Percentiles rank a stretch among this genome's conserved stretches.
phyloP scores from a whole-genome alignment of 148 eudicot genomes.

The Rhododendron henanense region DNA sequence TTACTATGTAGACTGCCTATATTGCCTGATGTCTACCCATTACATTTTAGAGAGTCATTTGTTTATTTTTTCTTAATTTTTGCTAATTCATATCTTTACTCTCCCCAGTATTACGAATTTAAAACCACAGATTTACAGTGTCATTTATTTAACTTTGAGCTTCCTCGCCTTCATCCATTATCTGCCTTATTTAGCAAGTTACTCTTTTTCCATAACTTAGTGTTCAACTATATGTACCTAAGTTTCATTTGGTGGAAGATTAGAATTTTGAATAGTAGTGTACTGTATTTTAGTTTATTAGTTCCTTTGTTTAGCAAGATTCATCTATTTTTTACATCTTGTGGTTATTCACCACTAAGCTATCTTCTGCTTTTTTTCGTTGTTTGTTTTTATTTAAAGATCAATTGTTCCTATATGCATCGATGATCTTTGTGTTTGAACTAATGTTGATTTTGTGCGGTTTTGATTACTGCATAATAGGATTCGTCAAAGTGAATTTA shows the following conservation, averaged over 20 bases:
- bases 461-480: background rate
- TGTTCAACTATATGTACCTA: background rate
- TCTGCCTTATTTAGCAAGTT: background rate
- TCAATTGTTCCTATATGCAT: background rate
- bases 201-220: background rate
- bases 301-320: background rate
- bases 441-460: background rate
- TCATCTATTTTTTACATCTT: background rate
- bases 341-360: background rate
- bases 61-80: background rate
- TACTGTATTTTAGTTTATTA: background rate
- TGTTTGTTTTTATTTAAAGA: background rate
- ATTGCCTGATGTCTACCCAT: background rate
- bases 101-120: background rate
- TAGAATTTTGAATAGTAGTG: background rate
- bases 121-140: background rate
- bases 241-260: background rate
- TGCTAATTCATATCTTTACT: background rate
- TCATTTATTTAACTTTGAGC: background rate
- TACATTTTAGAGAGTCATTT: background rate
- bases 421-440: background rate
- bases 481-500: background rate
- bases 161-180: background rate
- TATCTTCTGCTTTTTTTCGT: background rate
- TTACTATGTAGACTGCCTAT: background rate